phyloP scores from a whole-genome alignment of 495 filamentous ascomycete genomes.

The Podospora sp. region DNA sequence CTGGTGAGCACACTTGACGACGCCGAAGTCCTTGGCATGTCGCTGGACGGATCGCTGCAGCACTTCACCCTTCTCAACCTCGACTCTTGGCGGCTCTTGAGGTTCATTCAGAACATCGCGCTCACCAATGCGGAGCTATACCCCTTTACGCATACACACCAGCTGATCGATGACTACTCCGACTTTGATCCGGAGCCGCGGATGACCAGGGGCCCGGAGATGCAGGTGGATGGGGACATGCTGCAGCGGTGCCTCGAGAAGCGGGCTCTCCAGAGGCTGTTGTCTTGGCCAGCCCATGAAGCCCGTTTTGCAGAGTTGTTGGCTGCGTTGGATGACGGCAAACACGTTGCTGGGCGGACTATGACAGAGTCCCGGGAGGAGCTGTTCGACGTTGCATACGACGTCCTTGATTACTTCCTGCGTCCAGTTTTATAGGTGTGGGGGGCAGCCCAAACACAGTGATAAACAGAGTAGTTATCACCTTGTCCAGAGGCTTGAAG shows the following conservation, averaged over 20 bases:
- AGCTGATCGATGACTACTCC: conserved; percentile 10
- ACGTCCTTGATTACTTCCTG: conserved; percentile 50
- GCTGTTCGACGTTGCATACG: conserved; percentile 47
- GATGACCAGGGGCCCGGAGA: conserved; percentile 40
- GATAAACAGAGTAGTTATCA: neutral
- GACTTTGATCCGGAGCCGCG: conserved; percentile 33
- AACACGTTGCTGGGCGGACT: conserved; percentile 21
- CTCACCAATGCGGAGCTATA: conserved; percentile 28
- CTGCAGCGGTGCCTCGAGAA: conserved; percentile 56
- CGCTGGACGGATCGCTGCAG: conserved; percentile 66
- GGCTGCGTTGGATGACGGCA: conserved; percentile 37
- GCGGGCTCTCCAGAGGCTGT: conserved; percentile 49
- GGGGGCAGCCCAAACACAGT: neutral
- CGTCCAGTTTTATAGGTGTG: conserved; percentile 41
- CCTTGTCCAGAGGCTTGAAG: neutral
- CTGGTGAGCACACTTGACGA: conserved; percentile 34
- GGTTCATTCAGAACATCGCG: conserved; percentile 64
- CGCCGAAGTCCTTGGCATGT: conserved; percentile 60
- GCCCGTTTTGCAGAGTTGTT: conserved; percentile 39
- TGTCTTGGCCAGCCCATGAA: conserved; percentile 30
- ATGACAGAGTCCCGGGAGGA: conserved; percentile 12
- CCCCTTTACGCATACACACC: conserved; percentile 25
- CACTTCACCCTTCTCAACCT: conserved; percentile 60
- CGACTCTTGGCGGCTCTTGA: conserved; percentile 61
- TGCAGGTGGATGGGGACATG: conserved; percentile 72